Evolutionary conservation across 495 filamentous ascomycete species (phyloP), one percentile per base, ranked within the genome.

Genomic region (Pyronema omphalodes): DNA sequence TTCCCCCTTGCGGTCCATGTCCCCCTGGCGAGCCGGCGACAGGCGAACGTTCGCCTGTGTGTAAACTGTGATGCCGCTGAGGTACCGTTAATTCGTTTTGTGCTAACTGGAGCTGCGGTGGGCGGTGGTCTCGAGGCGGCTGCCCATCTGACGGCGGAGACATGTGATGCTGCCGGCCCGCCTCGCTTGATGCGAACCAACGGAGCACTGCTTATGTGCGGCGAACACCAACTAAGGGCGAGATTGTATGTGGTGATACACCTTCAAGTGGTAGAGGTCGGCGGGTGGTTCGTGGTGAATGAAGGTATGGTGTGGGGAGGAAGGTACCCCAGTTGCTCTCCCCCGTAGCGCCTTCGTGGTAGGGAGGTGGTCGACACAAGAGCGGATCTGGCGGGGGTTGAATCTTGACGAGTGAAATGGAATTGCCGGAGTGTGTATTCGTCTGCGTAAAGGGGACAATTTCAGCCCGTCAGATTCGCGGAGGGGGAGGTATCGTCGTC

Each of bases 91-190:
- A 63, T 41, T 60, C 59, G 50, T 57, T 58, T 44, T 52, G 54
- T 44, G 58, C 39, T 47, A 58, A 56, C 29, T 57, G 57, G 35
- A 55, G 60, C 19, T 64, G 60, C 46, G 50, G 61, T 55, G 54
- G 61, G 5, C 55, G 48, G 14, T 19, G 36, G 39, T 57, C 55
- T 44, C 29, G 36, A 37, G 17, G 37, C 55, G 3, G 50, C 18
- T 41, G 48, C 9, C 61, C 60, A 51, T 65, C 62, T 48, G 54
- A 56, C 55, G 62, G 62, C 44, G 56, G 59, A 65, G 62, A 65
- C 62, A 65, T 65, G 56, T 65, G 62, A 65, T 54, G 43, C 57
- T 51, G 37, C 50, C 50, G 48, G 36, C 29, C 35, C 48, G 48
- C 48, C 29, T 51, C 44, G 39, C 39, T 43, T 43, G 12, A 17